Evolutionary conservation across 2,329 filamentous ascomycete species (phyloP), one percentile per base, ranked within the genome.

Genomic region (Cyphellophora europaea): DNA sequence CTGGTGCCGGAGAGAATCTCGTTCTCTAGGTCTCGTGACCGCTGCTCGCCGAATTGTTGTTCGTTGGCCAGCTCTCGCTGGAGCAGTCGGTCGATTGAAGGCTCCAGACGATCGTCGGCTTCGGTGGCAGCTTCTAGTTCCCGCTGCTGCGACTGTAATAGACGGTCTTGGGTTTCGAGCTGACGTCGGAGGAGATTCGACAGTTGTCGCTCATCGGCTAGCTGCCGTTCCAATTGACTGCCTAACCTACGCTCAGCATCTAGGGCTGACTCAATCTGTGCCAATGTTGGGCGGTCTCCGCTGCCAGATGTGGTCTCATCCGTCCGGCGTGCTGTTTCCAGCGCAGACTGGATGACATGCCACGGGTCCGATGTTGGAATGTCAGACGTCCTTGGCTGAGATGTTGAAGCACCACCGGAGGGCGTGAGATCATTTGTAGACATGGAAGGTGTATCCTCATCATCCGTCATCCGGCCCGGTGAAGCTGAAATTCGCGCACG

Each of bases 401-500:
- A 25, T 6, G 18, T 33, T 11, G 39, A 34, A 6, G 25, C 17
- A 4, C 33, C 23, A 8, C 30, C 18, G 3, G 38, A 30, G 14
- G 40, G 30, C 13, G 30, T 41, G 12, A 41, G 25, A 12, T 40
- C 33, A 18, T 38, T 35, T 11, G 39, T 30, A 12, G 37, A 37
- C 29, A 36, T 32, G 28, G 18, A 14, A 10, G 41, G 25, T 2
- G 23, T 19, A 2, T 43, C 30, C 18, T 43, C 52, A 5, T 53
- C 47, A 17, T 57, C 48, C 19, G 55, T 52, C 6, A 63, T 48
- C 12, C 59, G 60, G 5, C 52, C 53, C 11, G 61, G 61, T 11
- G 61, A 63, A 14, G 57, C 50, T 15, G 59, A 60, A 53, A 59
- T 58, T 40, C 55, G 56, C 10, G 59, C 48, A 30, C 56, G 55